Evolutionary conservation across 2,329 filamentous ascomycete species (phyloP), one percentile per base, ranked within the genome.

Genomic region (Microcyclospora pomicola): DNA sequence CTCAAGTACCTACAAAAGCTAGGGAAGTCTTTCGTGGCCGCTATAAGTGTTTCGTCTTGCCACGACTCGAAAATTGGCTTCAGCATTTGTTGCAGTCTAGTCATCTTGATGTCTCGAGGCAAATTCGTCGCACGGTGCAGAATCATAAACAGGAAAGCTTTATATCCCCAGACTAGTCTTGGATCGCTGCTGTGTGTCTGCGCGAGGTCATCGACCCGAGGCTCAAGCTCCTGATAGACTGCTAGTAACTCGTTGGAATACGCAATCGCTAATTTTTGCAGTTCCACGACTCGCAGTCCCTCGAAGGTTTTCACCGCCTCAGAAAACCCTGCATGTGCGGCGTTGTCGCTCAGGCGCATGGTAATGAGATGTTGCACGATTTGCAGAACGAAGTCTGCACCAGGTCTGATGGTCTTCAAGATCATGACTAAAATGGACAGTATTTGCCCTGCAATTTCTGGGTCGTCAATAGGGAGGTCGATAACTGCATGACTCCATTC

Each of bases 281-380:
- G 69, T 59, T 98, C 88, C 39, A 85, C 72, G 59, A 86, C 85
- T 50, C 84, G 82, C 52, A 92, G 75, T 3, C 73, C 75, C 55
- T 95, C 86, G 12, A 98, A 69, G 41, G 92, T 84, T 54, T 87
- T 91, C 28, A 95, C 82, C 1, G 87, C 80, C 46, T 96, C 91
- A 11, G 82, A 86, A 58, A 87, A 94, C 2, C 75, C 66, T 31
- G 73, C 70, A 50, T 81, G 74, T 33, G 80, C 74, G 2, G 80
- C 77, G 39, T 82, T 73, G 32, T 83, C 75, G 3, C 73, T 67
- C n/a, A 84, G 76, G 62, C 81, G 80, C 27, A 83, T 86, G 53
- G 88, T 77, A 29, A 98, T 70, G 44, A 95, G 86, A 58, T 95
- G 83, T 55, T 95, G 85, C 3, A 96, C 71, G 15, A 94, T 83